Conservation (phyloP, 163 green algal species). For the Scenedesmus sp. region DNA sequence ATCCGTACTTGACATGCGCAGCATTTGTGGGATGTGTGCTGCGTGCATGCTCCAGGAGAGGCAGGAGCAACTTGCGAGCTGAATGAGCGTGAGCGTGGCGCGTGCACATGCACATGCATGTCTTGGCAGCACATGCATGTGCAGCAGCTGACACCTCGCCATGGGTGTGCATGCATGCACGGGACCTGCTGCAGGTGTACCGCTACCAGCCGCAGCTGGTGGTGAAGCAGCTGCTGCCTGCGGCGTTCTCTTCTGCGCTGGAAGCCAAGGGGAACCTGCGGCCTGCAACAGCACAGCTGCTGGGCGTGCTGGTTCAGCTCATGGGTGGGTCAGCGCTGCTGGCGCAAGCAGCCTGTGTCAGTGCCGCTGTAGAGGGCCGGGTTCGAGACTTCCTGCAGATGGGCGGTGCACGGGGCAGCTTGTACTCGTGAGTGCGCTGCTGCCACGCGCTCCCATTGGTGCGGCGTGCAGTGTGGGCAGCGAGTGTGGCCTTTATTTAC, state of each 20-base stretch:
- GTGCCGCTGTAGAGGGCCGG: slow-evolving; percentile 14
- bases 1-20: not conserved
- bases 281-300: not conserved
- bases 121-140: no score
- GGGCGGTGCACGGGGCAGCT: not conserved
- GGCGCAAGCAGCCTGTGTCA: not conserved
- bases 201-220: slow-evolving; percentile 61
- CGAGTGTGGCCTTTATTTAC: not conserved
- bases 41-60: no score
- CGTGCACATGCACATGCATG: no score
- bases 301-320: slow-evolving; percentile 14
- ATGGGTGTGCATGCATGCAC: no score
- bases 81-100: no score
- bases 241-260: slow-evolving; percentile 42
- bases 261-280: slow-evolving; percentile 23
- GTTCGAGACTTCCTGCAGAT: slow-evolving; percentile 18
- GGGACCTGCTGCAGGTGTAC: slow-evolving; percentile 49
- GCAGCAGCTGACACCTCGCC: no score
- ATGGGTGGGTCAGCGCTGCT: slow-evolving; percentile 21
- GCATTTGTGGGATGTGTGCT: no score
- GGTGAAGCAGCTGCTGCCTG: slow-evolving; percentile 61
- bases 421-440: not conserved
- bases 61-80: no score
- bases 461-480: no score
- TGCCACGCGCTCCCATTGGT: no score